A percentile compares a stretch with the other conserved stretches of the same genome.
phyloP scores from a whole-genome alignment of 192 early-diverging fungal genomes.

The Coemansia sp. region DNA sequence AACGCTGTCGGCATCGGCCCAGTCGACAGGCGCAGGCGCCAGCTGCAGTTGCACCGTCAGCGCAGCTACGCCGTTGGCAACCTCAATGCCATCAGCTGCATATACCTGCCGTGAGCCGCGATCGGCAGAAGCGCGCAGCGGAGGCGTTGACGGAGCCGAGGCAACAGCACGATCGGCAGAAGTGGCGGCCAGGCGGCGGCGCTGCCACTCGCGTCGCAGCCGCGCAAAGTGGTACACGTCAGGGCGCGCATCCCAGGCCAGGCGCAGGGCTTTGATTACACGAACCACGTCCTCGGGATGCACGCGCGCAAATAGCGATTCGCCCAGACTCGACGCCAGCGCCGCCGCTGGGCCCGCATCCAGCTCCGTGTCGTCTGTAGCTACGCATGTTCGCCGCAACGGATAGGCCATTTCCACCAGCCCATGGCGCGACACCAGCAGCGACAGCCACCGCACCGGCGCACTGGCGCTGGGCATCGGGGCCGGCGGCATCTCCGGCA shows the following conservation, averaged over 20 bases:
- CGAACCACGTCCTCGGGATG: constrained; percentile 50
- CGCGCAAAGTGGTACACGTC: constrained; percentile 50
- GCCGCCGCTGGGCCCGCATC: constrained; percentile 26
- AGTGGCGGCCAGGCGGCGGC: constrained; percentile 16
- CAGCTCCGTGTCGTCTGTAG: constrained; percentile 16
- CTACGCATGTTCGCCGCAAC: constrained; percentile 28
- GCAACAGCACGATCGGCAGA: constrained; percentile 16
- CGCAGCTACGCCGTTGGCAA: constrained; percentile 46
- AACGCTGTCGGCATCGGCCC: constrained; percentile 31
- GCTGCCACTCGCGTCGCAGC: constrained; percentile 54
- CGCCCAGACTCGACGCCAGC: constrained; percentile 40
- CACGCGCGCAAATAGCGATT: constrained; percentile 49
- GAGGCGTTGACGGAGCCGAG: constrained; percentile 36
- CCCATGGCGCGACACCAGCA: constrained; percentile 53
- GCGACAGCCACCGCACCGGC: constrained; percentile 33
- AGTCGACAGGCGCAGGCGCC: constrained; percentile 21
- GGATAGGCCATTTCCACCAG: constrained; percentile 54
- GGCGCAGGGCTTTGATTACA: constrained; percentile 46
- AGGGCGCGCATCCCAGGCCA: constrained; percentile 50
- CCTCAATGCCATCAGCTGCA: constrained; percentile 44
- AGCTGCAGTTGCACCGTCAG: constrained; percentile 48
- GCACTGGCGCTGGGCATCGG: constrained; percentile 8
- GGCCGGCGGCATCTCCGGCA: constrained; percentile 23
- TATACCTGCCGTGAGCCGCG: constrained; percentile 12
- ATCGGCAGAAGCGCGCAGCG: constrained; percentile 14